Evolutionary conservation across 768 basidiomycete species (phyloP).

Genomic region (Grammothele lineata): DNA sequence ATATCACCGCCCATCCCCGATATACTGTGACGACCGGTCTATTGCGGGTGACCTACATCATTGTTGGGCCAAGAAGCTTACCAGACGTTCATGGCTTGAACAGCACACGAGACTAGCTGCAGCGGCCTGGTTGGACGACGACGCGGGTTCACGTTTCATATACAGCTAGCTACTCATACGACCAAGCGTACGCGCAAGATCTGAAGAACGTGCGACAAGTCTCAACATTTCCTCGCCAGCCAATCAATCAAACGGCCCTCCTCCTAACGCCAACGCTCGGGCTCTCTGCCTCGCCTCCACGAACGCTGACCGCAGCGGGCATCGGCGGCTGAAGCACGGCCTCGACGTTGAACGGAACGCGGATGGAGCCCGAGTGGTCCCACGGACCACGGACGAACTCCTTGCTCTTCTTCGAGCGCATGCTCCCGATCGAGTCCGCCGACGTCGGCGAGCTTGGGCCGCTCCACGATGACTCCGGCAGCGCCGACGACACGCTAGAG

Average conservation of each 20-base stretch:
- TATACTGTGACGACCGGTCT: neutral
- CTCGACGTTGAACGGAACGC: constrained; percentile 21
- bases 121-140: too few species aligned
- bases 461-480: constrained; percentile 5
- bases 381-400: constrained; percentile 20
- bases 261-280: neutral
- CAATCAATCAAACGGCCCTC: neutral
- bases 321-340: constrained; percentile 20
- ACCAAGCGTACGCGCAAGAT: constrained; percentile 1
- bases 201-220: neutral
- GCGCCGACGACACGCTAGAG: neutral
- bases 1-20: neutral
- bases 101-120: too few species aligned
- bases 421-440: constrained; percentile 2
- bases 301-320: constrained; percentile 19
- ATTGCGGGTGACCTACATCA: too few species aligned
- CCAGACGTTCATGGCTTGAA: too few species aligned
- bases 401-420: constrained; percentile 10
- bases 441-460: constrained; percentile 19
- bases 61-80: constrained; percentile 2
- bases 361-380: constrained; percentile 24
- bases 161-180: too few species aligned
- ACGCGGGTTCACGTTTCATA: too few species aligned
- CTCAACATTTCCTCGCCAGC: neutral
- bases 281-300: constrained; percentile 1